A percentile compares a stretch with the other conserved stretches of the same genome.
These are phyloP conservation scores for Cyberlindnera maritima DNA, from an alignment of 805 yeast species.

Conservation along the genomic window DNA sequence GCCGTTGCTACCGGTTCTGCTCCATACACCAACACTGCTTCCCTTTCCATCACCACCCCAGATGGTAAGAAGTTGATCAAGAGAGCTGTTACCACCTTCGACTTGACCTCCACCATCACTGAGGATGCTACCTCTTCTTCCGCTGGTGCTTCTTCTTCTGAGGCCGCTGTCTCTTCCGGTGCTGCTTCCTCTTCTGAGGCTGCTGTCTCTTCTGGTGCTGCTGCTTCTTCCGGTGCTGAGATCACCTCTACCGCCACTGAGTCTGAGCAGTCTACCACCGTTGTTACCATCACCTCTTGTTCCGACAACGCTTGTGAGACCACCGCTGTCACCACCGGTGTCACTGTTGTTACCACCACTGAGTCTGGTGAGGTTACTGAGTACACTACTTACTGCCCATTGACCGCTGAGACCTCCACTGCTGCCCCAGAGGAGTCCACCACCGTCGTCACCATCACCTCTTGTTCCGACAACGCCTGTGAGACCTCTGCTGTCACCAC, in stretches of 20 bases:
- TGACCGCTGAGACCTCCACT: constrained; percentile 4
- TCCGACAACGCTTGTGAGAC: constrained; percentile 9
- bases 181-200: constrained; percentile 8
- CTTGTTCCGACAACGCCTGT: constrained; percentile 5
- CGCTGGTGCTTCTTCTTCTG: constrained; percentile 5
- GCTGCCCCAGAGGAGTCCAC: constrained; percentile 1
- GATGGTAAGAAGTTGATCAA: constrained; percentile 19
- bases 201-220: constrained; percentile 13
- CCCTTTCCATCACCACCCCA: constrained; percentile 19
- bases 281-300: constrained; percentile 15
- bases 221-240: constrained; percentile 15
- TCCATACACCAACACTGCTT: constrained; percentile 21
- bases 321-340: constrained; percentile 16
- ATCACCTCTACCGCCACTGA: constrained; percentile 24
- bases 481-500: constrained; percentile 30
- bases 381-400: constrained; percentile 30
- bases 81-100: constrained; percentile 16
- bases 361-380: constrained; percentile 32
- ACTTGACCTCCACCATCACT: constrained; percentile 9
- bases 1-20: constrained; percentile 21
- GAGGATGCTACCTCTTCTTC: constrained; percentile 14
- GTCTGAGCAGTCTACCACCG: constrained; percentile 11
- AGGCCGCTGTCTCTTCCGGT: constrained; percentile 5
- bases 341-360: constrained; percentile 16
- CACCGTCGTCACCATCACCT: constrained; percentile 9